Conservation (phyloP, 2,329 filamentous ascomycete species). For the Incumbomyces lentus region DNA sequence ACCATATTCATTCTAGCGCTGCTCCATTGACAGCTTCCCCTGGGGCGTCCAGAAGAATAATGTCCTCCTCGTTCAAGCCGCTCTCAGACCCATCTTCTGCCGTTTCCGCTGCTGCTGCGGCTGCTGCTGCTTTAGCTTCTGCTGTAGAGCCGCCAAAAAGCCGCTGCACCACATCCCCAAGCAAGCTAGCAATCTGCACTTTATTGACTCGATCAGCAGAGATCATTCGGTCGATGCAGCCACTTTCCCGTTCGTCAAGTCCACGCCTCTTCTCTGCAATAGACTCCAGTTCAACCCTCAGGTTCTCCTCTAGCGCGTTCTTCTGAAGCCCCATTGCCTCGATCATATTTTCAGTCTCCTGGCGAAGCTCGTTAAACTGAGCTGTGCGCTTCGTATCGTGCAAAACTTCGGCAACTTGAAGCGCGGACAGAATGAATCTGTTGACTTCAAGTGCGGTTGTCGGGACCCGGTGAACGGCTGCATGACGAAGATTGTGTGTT, state of each 20-base stretch:
- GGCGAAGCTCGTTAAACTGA: too few relatives aligned
- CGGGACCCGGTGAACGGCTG: conserved; percentile 26
- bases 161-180: too few relatives aligned
- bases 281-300: conserved; percentile 22
- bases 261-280: conserved; percentile 28
- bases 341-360: too few relatives aligned
- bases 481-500: conserved; percentile 23
- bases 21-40: too few relatives aligned
- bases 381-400: too few relatives aligned
- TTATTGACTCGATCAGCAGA: neutral
- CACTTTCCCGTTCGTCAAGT: conserved; percentile 24
- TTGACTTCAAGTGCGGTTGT: conserved; percentile 22
- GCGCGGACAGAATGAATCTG: conserved; percentile 23
- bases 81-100: neutral
- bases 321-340: conserved; percentile 12
- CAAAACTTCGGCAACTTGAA: conserved; percentile 20
- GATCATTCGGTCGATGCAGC: neutral
- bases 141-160: neutral
- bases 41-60: neutral
- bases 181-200: too few relatives aligned
- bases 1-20: too few relatives aligned
- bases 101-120: too few relatives aligned
- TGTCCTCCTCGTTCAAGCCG: neutral
- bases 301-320: conserved; percentile 24
- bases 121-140: too few relatives aligned